Base-by-base conservation (phyloP, 352 stramenopile species). In the Pythium aristosporum region DNA sequence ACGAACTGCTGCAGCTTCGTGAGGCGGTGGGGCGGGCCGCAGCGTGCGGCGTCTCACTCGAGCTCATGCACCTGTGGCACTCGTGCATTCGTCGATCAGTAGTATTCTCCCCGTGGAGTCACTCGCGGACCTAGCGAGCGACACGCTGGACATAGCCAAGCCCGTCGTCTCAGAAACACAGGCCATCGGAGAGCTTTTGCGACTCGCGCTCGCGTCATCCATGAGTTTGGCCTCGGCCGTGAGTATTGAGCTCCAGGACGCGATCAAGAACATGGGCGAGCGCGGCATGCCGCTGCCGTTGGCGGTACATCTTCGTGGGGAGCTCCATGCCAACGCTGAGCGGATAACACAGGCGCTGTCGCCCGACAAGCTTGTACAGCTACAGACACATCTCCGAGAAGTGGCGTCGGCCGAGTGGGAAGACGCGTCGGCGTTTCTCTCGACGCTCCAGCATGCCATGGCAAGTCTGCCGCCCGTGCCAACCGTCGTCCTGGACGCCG, bases 31-130 rank as follows among this genome's bases (percentile, higher is more conserved):
- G 55, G 18, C 30, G 67, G 36, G 44, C 54, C 42, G 50, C 57
- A 20, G 57, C 56, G 12, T 76, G 61, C 1, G 55, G 41, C 1
- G 51, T 68, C 21, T 51, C 41, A 8, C 36, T 69, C 28, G 74
- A 78, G 51, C 53, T 79, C 15, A 52, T 81, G 47, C 61, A 23
- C 18, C 63, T 78, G 8, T 76, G 74, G 61, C 62, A 2, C 30
- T 74, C 9, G 57, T 77, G 30, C 65, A 80, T 16, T 44, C 58
- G 6, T 54, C 71, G 1, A 61, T 75, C 12, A 77, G 60, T 34
- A 65, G 65, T 2, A 18, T 65, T 0, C 32, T 76, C 28, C 54
- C 63, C 7, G 42, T 51, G 12, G 67, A 75, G 51, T 49, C 67
- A 41, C 43, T 72, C 2, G 47, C 11, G 0, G 54, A 44, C 15